These are phyloP conservation scores for Leccinum truebloodii DNA, from an alignment of 768 basidiomycete genomes.

Conservation along the genomic window DNA sequence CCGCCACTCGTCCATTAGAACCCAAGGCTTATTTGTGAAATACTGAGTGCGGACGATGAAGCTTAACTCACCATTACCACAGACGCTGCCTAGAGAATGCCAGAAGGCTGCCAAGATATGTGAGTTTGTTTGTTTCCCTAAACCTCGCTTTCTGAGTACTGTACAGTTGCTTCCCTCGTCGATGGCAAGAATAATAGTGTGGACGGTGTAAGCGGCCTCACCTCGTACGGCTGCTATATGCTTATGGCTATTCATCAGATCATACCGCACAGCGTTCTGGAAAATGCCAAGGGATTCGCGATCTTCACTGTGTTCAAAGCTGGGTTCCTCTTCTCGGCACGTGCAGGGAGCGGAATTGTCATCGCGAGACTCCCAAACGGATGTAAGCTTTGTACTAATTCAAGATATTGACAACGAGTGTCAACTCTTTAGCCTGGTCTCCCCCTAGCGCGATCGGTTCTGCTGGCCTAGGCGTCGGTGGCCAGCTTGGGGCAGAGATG, in stretches of 20 bases:
- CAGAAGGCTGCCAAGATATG: slow-evolving; percentile 86
- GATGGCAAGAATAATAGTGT: slow-evolving; percentile 79
- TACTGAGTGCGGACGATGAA: slow-evolving; percentile 38
- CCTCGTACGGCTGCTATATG: neutral
- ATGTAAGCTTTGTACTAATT: slow-evolving; percentile 48
- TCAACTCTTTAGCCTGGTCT: slow-evolving; percentile 83
- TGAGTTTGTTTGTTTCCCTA: slow-evolving; percentile 35
- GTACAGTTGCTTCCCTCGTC: slow-evolving; percentile 79
- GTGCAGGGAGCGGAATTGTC: slow-evolving; percentile 84
- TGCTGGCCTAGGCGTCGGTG: slow-evolving; percentile 86
- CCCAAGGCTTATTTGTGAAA: neutral
- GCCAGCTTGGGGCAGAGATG: slow-evolving; percentile 81
- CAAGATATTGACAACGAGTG: neutral
- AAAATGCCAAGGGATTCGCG: slow-evolving; percentile 76
- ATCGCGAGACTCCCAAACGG: slow-evolving; percentile 84
- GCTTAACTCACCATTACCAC: slow-evolving; percentile 50
- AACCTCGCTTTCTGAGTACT: slow-evolving; percentile 1
- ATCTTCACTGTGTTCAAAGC: slow-evolving; percentile 86
- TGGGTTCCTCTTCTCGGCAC: slow-evolving; percentile 66
- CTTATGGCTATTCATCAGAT: slow-evolving; percentile 36
- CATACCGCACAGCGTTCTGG: slow-evolving; percentile 55
- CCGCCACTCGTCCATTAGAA: neutral
- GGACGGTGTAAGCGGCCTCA: slow-evolving; percentile 58
- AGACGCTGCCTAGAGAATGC: slow-evolving; percentile 77
- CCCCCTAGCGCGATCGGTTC: slow-evolving; percentile 94